Evolutionary conservation across 2,329 filamentous ascomycete species (phyloP), one percentile per base, ranked within the genome.

Genomic region (Fusarium zealandicum): DNA sequence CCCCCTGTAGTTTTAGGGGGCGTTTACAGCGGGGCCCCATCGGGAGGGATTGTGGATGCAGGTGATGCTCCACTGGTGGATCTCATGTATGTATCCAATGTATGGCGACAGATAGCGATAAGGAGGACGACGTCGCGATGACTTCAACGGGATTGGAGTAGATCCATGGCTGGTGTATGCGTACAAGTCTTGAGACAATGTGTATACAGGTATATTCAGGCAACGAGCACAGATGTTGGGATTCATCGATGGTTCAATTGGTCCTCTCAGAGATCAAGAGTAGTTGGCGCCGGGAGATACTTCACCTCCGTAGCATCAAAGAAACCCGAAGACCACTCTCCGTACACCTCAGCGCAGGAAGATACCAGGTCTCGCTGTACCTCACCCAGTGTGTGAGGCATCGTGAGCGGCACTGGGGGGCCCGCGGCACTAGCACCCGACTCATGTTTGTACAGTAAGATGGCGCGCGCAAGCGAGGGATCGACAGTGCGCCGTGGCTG

Each of bases 51-150:
- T 47, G 35, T 39, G 6, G 31, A 56, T 57, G 43, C 58, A 54
- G 27, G 36, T 25, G 38, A 39, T 28, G 27, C 49, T 49, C 47
- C 36, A 48, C 55, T 44, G 13, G 25, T 13, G 25, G 30, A 13
- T 16, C 13, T 10, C 25, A 11, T n/a, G 17, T n/a, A 39, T 27
- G 22, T 38, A 25, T 17, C 17, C 25, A 27, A 42, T 40, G 25
- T 36, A 59, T 40, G 43, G 32, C 50, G 49, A 58, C 54, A 65
- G 46, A 61, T 57, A 65, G 46, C 50, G 61, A 63, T 61, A 65
- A 64, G 57, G 46, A 33, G 43, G 36, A 38, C 39, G 43, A 46
- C 51, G 18, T 56, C 36, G n/a, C n/a, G 33, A 52, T 41, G 28
- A 14, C 22, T 35, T 14, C n/a, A 31, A 14, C 8, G 18, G 13